Evolutionary conservation across 202 grass and related monocot genomes (phyloP), one percentile per base, ranked within the genome.

Genomic region (Carex arenaria): DNA sequence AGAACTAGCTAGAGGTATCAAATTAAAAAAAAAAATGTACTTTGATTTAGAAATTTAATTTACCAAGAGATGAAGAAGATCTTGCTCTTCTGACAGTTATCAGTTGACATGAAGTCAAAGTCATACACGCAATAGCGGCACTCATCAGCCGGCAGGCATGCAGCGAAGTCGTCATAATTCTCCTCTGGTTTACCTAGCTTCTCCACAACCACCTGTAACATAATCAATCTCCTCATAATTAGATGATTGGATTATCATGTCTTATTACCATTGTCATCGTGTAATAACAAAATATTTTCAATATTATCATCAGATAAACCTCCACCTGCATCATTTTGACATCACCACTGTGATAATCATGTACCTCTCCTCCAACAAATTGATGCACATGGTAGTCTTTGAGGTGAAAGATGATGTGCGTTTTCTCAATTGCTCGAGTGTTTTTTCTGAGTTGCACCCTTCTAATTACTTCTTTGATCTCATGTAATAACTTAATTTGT

Each of bases 11-110:
- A 43, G 2, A 47, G 38, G 38, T 64, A 19, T 81, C 17, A 60
- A 19, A 40, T 7, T 81, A 66, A 26, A 26, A 1, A 28, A 12
- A 45, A 14, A 64, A 61, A 45, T 60, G 8, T 42, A 32, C 26
- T 26, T 30, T 51, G 7, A 28, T 43, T 80, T 80, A 34, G 32
- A 53, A 67, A 19, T 30, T 17, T 88, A 67, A 19, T 30, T 17
- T 88, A 96, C 94, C 94, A 97, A 17, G 94, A 90, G 83, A 97
- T 90, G 88, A 99, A 99, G 91, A 99, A 96, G 69, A 99, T 96
- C 91, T 99, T 99, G 93, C 97, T 96, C 87, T 96, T 99, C 85
- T 94, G 97, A 85, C 97, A 99, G 89, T 99, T 99, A 90, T 99
- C 97, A 6, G 74, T 82, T 63, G 93, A 87, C 65, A 90, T 80